A percentile compares a stretch with the other conserved stretches of the same genome.
Conservation (phyloP, 192 early-diverging fungal genomes). For the Haplosporangium gracile region DNA sequence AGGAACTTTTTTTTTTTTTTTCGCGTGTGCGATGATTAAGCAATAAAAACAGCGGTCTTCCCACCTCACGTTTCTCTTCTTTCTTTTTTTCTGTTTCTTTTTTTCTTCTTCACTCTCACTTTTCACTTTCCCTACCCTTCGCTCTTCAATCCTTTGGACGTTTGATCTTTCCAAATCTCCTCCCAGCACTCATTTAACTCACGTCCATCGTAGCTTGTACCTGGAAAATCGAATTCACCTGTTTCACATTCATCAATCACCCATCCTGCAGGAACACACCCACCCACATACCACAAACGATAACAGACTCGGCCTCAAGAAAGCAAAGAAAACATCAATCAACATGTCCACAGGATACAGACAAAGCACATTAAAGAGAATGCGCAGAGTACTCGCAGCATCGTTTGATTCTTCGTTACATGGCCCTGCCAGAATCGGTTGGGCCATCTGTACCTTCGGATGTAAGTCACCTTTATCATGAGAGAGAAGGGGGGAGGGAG, state of each 20-base stretch:
- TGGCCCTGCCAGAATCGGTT: constrained; percentile 3
- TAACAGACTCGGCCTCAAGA: background rate
- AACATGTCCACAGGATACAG: background rate
- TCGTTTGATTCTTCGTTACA: background rate
- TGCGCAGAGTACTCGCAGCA: background rate
- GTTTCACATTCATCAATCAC: background rate
- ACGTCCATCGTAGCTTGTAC: background rate
- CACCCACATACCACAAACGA: background rate
- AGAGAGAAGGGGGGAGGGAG: too few relatives aligned
- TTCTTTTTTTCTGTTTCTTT: too few relatives aligned
- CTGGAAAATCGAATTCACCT: background rate
- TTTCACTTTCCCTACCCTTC: background rate
- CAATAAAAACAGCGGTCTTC: background rate
- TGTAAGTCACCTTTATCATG: constrained; percentile 6
- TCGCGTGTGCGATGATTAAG: too few relatives aligned
- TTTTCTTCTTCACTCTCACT: background rate
- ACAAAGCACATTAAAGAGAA: background rate
- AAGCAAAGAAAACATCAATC: background rate
- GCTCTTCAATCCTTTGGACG: background rate
- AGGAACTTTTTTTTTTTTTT: background rate
- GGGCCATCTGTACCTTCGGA: constrained; percentile 33
- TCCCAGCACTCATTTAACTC: background rate
- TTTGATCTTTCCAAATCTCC: background rate
- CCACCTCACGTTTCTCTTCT: background rate
- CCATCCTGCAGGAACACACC: background rate